phyloP scores from a whole-genome alignment of 148 eudicot species.

The Rhododendron vialii region DNA sequence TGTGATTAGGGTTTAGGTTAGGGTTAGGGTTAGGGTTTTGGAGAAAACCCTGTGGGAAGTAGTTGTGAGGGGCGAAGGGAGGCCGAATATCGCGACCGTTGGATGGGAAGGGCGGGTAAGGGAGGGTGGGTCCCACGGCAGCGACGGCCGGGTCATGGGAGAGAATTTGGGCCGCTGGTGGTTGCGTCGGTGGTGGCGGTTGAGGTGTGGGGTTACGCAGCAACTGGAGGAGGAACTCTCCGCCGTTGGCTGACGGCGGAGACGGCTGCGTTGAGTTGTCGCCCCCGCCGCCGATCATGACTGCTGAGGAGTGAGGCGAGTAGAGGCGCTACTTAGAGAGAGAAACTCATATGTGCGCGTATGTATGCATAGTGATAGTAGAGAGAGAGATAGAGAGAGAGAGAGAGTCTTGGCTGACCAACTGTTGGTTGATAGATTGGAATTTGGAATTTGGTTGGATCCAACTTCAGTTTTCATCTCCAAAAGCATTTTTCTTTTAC shows the following conservation, averaged over 20 bases:
- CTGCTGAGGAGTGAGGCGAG: neutral
- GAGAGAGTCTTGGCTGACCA: neutral
- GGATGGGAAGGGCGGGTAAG: conserved; percentile 15
- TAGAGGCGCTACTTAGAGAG: neutral
- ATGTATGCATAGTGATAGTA: neutral
- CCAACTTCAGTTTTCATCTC: neutral
- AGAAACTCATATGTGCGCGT: neutral
- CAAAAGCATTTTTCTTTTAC: no score
- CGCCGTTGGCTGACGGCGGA: conserved; percentile 28
- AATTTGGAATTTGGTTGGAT: no score
- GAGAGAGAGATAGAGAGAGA: neutral
- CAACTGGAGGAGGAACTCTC: conserved; percentile 66
- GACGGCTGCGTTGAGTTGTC: conserved; percentile 24
- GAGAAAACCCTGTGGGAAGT: conserved; percentile 30
- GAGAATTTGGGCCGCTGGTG: neutral
- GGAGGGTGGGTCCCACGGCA: conserved; percentile 57
- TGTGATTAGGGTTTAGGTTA: conserved; percentile 21
- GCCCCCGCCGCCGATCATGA: conserved; percentile 45
- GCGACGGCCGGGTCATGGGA: conserved; percentile 13
- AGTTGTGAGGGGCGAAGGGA: conserved; percentile 41
- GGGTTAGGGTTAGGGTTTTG: conserved; percentile 43
- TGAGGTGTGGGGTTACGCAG: conserved; percentile 40
- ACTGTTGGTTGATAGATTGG: neutral
- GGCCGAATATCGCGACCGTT: conserved; percentile 21
- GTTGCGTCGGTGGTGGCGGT: conserved; percentile 21